These are phyloP conservation scores for Colletotrichum sp. DNA, from an alignment of 2,329 filamentous ascomycete species.

Conservation along the genomic window DNA sequence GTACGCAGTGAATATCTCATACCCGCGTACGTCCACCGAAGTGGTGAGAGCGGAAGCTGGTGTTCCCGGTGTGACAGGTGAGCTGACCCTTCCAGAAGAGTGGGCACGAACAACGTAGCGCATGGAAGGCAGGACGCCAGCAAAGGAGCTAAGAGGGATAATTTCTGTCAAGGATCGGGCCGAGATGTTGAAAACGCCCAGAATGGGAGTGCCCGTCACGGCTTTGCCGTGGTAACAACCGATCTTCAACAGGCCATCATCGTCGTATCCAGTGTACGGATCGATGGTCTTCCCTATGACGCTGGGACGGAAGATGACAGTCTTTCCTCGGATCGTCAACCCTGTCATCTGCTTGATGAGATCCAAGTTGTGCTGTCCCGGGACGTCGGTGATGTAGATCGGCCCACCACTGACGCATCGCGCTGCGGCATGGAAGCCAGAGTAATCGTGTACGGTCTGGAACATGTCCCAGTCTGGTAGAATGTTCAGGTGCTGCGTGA, in stretches of 20 bases:
- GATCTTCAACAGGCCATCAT: slow-evolving; percentile 76
- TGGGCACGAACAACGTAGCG: slow-evolving; percentile 79
- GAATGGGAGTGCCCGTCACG: slow-evolving; percentile 73
- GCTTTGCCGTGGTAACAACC: slow-evolving; percentile 75
- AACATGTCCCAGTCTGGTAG: slow-evolving; percentile 85
- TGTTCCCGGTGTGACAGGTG: slow-evolving; percentile 49
- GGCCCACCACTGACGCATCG: slow-evolving; percentile 90
- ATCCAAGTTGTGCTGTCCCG: slow-evolving; percentile 77
- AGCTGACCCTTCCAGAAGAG: slow-evolving; percentile 65
- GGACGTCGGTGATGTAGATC: slow-evolving; percentile 91
- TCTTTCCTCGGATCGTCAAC: slow-evolving; percentile 71
- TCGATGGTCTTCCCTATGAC: slow-evolving; percentile 74
- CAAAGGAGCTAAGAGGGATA: slow-evolving; percentile 73
- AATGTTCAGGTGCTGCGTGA: slow-evolving; percentile 85
- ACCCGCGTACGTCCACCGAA: slow-evolving; percentile 68
- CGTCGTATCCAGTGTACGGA: slow-evolving; percentile 78
- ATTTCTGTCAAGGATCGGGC: slow-evolving; percentile 68
- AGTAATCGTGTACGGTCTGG: slow-evolving; percentile 70
- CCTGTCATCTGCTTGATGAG: slow-evolving; percentile 85
- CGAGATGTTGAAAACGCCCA: slow-evolving; percentile 86
- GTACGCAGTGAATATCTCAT: slow-evolving; percentile 82
- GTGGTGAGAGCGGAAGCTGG: slow-evolving; percentile 62
- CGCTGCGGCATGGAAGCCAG: slow-evolving; percentile 86
- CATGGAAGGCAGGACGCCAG: slow-evolving; percentile 64
- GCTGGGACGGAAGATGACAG: slow-evolving; percentile 81